These are phyloP conservation scores for Dryadomyces quercus-mongolicae DNA, from an alignment of 2,329 filamentous ascomycete species.

Conservation along the genomic window DNA sequence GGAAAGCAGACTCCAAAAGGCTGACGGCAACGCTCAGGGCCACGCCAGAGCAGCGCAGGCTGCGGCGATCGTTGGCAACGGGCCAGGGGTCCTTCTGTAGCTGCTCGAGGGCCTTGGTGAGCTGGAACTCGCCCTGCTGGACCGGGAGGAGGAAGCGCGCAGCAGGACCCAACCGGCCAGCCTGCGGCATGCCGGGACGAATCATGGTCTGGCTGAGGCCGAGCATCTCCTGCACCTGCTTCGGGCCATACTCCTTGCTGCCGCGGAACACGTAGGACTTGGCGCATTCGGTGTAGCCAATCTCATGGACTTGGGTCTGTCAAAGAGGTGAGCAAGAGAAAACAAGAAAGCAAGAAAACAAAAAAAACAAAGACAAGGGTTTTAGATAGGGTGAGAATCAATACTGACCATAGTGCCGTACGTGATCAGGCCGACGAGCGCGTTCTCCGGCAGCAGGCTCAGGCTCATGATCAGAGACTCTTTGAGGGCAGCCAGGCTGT, in stretches of 20 bases:
- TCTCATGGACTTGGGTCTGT: constrained; percentile 92
- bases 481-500: constrained; percentile 70
- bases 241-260: constrained; percentile 94
- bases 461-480: constrained; percentile 80
- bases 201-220: constrained; percentile 62
- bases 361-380: not conserved
- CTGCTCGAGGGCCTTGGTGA: constrained; percentile 90
- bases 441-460: constrained; percentile 68
- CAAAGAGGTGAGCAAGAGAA: constrained; percentile 14
- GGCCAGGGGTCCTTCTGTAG: constrained; percentile 97
- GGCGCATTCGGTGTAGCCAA: constrained; percentile 94
- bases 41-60: constrained; percentile 84
- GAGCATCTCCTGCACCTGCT: constrained; percentile 99
- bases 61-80: constrained; percentile 83
- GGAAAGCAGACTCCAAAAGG: constrained; percentile 85
- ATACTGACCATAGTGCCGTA: constrained; percentile 77
- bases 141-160: constrained; percentile 88
- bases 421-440: constrained; percentile 72
- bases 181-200: constrained; percentile 65
- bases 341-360: not conserved
- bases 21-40: constrained; percentile 93
- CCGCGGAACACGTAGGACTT: constrained; percentile 98
- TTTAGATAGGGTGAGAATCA: too few species aligned
- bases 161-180: constrained; percentile 63
- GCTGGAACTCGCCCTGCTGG: constrained; percentile 90